Evolutionary conservation across 306 rosid genomes (phyloP), one percentile per base, ranked within the genome.

Genomic region (Urtica urens): DNA sequence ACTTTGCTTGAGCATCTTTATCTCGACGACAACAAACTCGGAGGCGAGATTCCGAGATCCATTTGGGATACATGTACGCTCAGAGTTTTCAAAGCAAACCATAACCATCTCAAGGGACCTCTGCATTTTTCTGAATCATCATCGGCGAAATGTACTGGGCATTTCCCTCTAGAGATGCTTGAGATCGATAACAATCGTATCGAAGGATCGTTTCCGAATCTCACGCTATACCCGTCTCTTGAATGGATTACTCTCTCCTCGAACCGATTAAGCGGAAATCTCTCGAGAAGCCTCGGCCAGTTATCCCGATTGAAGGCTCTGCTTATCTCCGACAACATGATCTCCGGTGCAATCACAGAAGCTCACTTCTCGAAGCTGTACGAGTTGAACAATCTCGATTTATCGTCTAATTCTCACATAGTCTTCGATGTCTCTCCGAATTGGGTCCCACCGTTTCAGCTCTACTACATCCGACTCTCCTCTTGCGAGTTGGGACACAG

Each of bases 401-500:
- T 50, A 18, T 43, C 55, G 37, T 24, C 14, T 1, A 65, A 50
- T 42, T 5, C 28, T 1, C 20, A 26, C 7, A 33, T 65, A 5
- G 26, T 31, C 13, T 19, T 65, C 1, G 35, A 57, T 6, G 15
- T 43, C 5, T 5, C 16, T 3, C 10, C 11, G 10, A 26, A 26
- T 10, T 65, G 59, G 59, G 7, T 65, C 11, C 59, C 71, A 3
- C 56, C 39, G 0, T 66, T 66, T 28, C 61, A 66, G 3, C 23
- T 65, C 18, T 1, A 45, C 0, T 0, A 0, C 0, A 20, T 58
- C 2, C 0, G 0, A 0, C 6, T 44, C 16, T 1, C 29, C 0
- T 19, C 26, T 5, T 58, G 53, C 37, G 16, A 7, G 0, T 0
- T 58, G 20, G 70, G 53, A 17, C 49, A 49, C 7, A 2, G 2